Base-by-base conservation (phyloP, 2,329 filamentous ascomycete species). In the Chaetomium olivaceum region DNA sequence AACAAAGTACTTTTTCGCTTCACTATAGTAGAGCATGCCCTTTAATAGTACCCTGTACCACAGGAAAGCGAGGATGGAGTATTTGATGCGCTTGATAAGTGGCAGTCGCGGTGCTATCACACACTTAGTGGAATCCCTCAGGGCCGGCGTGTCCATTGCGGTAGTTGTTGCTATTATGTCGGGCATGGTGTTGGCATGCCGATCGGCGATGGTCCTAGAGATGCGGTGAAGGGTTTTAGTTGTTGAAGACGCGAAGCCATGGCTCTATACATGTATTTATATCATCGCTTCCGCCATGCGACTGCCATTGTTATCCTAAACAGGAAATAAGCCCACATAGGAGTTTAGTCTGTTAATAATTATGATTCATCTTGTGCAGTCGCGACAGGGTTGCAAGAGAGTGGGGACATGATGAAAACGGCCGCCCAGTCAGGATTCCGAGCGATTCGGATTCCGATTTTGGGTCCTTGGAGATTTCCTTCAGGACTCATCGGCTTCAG, bases 1-100 rank as follows among this genome's bases (percentile, higher is more conserved):
- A 29, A 46, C n/a, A 23, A 63, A 39, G 11, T 39, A 51, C 29
- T 58, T 63, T 21, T 58, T 63, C 27, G 43, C 21, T 33, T 36
- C 43, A n/a, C 21, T 39, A 43, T 21, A 29, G 12, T 36, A 51
- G 8, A 50, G 43, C 29, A 33, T 43, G 8, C 54, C 23, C 29
- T 51, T 33, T 12, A 48, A 27, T 4, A 64, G 16, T 21, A 55
- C 12, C 12, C 48, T 64, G n/a, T 31, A 27, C 27, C n/a, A 48
- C 3, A 60, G 2, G 27, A 64, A 59, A 21, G 50, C 25, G 36
- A 59, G 3, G 33, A 55, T 11, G 56, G 25, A 1, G 36, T 60
- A 60, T 33, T 55, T 59, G 33, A 64, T 31, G 31, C 62, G 62
- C 43, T 58, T 23, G 0, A 14, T 19, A 5, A 63, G 25, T 2